Evolutionary conservation across 2,329 filamentous ascomycete genomes (phyloP), one percentile per base, ranked within the genome.

Genomic region (Knufia petricola): DNA sequence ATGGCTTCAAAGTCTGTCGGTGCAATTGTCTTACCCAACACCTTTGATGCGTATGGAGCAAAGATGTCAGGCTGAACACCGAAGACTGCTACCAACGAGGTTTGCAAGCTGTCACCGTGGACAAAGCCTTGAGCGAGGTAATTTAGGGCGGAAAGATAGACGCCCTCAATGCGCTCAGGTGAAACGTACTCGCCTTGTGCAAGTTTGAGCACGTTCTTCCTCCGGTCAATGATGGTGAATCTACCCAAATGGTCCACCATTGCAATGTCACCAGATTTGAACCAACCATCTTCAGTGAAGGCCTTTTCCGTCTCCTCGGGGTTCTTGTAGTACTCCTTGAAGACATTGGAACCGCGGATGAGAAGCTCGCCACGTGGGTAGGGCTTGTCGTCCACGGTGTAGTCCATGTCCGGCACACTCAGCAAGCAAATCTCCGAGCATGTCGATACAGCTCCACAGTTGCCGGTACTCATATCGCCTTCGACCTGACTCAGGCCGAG

Each of bases 191-290:
- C 92, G 65, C 92, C 92, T 68, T 98, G 92, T 0, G 90, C 83
- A 49, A 98, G 79, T 77, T 98, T 98, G 63, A 98, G 80, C n/a
- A 98, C 87, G 69, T 96, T 96, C 84, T 98, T 98, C 70, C 88
- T 84, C 60, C 92, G 88, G 68, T 98, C 92, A 60, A 98, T 84
- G 67, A 98, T 94, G 67, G 79, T 82, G 73, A 96, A 84, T 52
- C 89, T 86, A 53, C 92, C 92, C 62, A 85, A 68, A 57, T 81
- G 81, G 66, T 98, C 92, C 20, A 98, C 75, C 55, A 82, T 78
- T 61, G 81, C 87, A 56, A 98, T 90, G 61, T 98, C 92, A 48
- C 92, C 92, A 0, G 88, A 95, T 64, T 85, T 85, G 78, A 98
- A 96, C 92, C 92, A 98, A 53, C 92, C 92, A 56, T 95, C 88